Evolutionary conservation across 805 yeast genomes (phyloP), one percentile per base, ranked within the genome.

Genomic region (Metschnikowia santaceciliae): DNA sequence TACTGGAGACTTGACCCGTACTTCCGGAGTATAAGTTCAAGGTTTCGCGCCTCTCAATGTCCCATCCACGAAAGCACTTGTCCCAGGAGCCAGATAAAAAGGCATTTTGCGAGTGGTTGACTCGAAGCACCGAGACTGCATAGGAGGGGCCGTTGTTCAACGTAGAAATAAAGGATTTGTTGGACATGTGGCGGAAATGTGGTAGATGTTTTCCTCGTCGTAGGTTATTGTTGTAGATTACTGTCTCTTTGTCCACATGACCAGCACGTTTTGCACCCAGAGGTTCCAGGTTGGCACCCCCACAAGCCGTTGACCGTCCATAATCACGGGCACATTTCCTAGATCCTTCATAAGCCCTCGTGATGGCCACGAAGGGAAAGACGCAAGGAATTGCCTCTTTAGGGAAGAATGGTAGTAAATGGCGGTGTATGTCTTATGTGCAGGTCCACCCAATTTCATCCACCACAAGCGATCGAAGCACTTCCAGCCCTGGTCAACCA

Each of bases 21-120:
- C 83, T 75, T 1, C 82, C 84, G 2, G 66, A 59, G 61, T 75
- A 89, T 26, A 75, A 65, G 11, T 75, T 75, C 2, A 74, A 61
- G 8, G 74, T 64, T 15, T 71, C 66, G 1, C 97, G 97, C 0
- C 86, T 79, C 57, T 88, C 78, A 53, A 94, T 72, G 67, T 94
- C 99, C 96, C 97, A 92, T 55, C 84, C 81, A 5, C 82, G 66
- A 1, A 92, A 77, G 19, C 79, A 73, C 66, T 81, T 86, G 70
- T 94, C 99, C 99, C 98, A 94, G 15, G 90, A 79, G 0, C 96
- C 97, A 47, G 94, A 84, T 17, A 92, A 58, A 44, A 90, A 84
- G 42, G 71, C 68, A 42, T 78, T 78, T 60, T 92, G 92, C 6
- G 69, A 69, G 33, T 75, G 70, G 62, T 83, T 87, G 50, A 94